phyloP scores from a whole-genome alignment of 176 grass and related monocot genomes.

The Oryza nivara region DNA sequence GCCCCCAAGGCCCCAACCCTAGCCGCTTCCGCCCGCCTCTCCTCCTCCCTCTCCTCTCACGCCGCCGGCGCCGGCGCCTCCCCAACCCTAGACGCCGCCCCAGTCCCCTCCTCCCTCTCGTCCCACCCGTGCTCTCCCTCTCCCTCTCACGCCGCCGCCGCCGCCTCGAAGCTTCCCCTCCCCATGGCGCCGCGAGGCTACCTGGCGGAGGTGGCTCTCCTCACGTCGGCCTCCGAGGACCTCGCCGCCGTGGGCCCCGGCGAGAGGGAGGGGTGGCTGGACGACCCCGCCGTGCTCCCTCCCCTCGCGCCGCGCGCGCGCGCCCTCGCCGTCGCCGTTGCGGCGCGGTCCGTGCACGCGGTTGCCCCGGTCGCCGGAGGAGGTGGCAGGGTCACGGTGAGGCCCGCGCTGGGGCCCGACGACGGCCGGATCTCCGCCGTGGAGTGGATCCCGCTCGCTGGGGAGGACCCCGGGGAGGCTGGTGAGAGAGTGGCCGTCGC shows the following conservation, averaged over 20 bases:
- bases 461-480: not conserved
- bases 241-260: slow-evolving; percentile 63
- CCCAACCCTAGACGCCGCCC: too few species aligned
- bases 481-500: slow-evolving; percentile 49
- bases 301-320: slow-evolving; percentile 55
- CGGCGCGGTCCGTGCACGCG: slow-evolving; percentile 43
- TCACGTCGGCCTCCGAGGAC: slow-evolving; percentile 52
- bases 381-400: slow-evolving; percentile 41
- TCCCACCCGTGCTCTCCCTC: too few species aligned
- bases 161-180: slow-evolving; percentile 11
- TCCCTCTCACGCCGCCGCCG: not conserved
- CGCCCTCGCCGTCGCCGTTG: slow-evolving; percentile 64
- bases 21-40: too few species aligned
- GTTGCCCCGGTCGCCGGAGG: slow-evolving; percentile 41
- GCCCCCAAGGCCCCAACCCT: too few species aligned
- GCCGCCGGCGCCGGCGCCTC: too few species aligned
- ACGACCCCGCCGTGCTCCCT: slow-evolving; percentile 66
- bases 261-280: slow-evolving; percentile 82
- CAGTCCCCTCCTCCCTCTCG: too few species aligned
- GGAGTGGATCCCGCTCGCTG: slow-evolving; percentile 68
- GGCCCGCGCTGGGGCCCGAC: slow-evolving; percentile 45
- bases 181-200: slow-evolving; percentile 69
- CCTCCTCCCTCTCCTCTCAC: too few species aligned
- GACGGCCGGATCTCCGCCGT: slow-evolving; percentile 70
- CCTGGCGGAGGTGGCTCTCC: slow-evolving; percentile 72